Conservation (phyloP, 495 filamentous ascomycete genomes). For the Friedmanniomyces endolithicus region DNA sequence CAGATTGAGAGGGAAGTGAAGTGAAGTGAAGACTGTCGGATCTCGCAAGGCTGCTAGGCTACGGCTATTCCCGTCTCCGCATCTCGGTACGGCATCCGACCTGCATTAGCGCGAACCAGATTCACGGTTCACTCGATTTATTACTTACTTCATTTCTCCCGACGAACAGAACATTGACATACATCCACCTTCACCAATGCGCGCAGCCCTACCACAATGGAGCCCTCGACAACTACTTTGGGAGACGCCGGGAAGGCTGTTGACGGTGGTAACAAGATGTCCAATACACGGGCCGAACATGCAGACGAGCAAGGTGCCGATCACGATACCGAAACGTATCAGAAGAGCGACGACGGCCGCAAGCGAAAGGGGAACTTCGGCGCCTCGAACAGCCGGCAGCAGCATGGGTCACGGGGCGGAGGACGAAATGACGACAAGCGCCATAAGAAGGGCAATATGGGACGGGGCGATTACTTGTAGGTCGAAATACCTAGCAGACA, state of each 20-base stretch:
- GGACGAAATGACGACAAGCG: slow-evolving; percentile 23
- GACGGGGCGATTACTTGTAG: slow-evolving; percentile 54
- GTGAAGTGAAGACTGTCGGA: not conserved
- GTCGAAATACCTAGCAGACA: slow-evolving; percentile 13
- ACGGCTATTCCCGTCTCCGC: not conserved
- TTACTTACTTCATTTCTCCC: too few relatives aligned
- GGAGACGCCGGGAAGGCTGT: slow-evolving; percentile 12
- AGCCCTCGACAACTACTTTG: slow-evolving; percentile 15
- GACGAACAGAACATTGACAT: not conserved
- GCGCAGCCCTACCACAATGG: slow-evolving; percentile 6
- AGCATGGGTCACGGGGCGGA: slow-evolving; percentile 1
- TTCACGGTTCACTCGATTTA: too few relatives aligned
- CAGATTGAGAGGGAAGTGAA: not conserved
- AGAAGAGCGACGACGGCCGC: slow-evolving; percentile 7
- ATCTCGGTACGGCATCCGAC: too few relatives aligned
- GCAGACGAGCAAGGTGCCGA: not conserved
- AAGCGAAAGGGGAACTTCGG: slow-evolving; percentile 13
- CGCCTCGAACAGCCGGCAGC: not conserved
- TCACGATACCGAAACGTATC: not conserved
- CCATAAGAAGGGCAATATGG: slow-evolving; percentile 53
- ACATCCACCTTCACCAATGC: not conserved
- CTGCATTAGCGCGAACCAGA: too few relatives aligned
- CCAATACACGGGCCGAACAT: not conserved
- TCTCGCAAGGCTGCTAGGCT: not conserved
- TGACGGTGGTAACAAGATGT: not conserved